Conservation (phyloP, 257 asterid genomes). For the Capsicum baccatum region DNA sequence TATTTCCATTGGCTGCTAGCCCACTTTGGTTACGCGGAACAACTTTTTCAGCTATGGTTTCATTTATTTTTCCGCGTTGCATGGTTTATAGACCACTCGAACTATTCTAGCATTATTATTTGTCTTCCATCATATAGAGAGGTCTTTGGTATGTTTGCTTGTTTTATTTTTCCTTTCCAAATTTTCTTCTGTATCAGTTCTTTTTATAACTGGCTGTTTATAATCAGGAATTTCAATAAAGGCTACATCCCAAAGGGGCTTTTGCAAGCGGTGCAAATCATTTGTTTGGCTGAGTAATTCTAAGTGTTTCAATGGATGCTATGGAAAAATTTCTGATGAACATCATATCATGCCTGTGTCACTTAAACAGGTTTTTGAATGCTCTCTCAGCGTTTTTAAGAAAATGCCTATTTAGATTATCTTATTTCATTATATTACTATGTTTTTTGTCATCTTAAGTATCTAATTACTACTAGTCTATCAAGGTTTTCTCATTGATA, state of each 20-base stretch:
- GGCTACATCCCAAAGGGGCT: constrained; percentile 63
- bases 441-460: constrained; percentile 11
- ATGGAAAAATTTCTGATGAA: constrained; percentile 29
- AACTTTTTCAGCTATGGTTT: not conserved
- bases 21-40: not conserved
- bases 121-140: not conserved
- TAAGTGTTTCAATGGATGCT: constrained; percentile 44
- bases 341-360: constrained; percentile 62
- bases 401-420: not conserved
- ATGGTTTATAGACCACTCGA: not conserved
- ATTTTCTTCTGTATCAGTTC: constrained; percentile 22
- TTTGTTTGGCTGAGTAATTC: constrained; percentile 65
- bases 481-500: not conserved
- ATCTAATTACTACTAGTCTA: not conserved
- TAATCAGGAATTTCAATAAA: constrained; percentile 51
- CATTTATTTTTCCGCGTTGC: not conserved
- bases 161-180: not conserved
- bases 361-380: constrained; percentile 52
- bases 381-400: not conserved
- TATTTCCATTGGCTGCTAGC: constrained; percentile 29
- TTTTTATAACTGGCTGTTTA: not conserved
- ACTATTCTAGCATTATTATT: not conserved
- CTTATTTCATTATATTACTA: not conserved
- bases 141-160: not conserved
- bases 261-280: constrained; percentile 58